Conservation (phyloP, 495 filamentous ascomycete species). For the Penicillium manginii region DNA sequence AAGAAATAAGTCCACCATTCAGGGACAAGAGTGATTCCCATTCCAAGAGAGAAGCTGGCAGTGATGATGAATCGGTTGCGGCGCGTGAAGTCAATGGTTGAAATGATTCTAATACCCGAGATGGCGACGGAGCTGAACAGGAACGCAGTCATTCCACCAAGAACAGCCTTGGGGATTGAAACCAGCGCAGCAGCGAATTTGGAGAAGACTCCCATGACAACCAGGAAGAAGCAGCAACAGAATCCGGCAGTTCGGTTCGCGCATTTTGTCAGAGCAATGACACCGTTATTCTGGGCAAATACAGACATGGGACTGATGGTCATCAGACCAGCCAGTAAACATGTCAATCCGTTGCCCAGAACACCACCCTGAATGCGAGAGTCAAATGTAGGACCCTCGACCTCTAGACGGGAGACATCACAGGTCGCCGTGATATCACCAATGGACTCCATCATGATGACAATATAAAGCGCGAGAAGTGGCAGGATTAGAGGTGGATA, state of each 20-base stretch:
- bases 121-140: constrained; percentile 84
- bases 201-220: constrained; percentile 88
- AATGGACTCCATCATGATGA: constrained; percentile 88
- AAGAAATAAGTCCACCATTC: constrained; percentile 79
- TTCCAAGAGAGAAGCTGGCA: constrained; percentile 73
- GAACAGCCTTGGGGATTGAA: constrained; percentile 76
- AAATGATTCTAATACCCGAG: constrained; percentile 84
- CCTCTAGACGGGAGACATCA: constrained; percentile 83
- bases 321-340: constrained; percentile 76
- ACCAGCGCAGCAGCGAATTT: constrained; percentile 91
- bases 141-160: constrained; percentile 95
- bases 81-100: constrained; percentile 76
- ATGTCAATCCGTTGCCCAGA: constrained; percentile 74
- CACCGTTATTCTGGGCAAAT: constrained; percentile 89
- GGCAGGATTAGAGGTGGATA: constrained; percentile 88
- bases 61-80: constrained; percentile 90
- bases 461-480: constrained; percentile 82
- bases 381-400: constrained; percentile 80
- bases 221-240: constrained; percentile 74
- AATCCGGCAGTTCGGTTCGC: constrained; percentile 89
- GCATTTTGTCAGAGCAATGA: constrained; percentile 87
- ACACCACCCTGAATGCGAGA: constrained; percentile 90
- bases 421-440: constrained; percentile 64
- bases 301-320: constrained; percentile 86
- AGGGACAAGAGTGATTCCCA: constrained; percentile 81